Evolutionary conservation across 176 grass and related monocot genomes (phyloP), one percentile per base, ranked within the genome.

Genomic region (Dendrocalamus sinicus): DNA sequence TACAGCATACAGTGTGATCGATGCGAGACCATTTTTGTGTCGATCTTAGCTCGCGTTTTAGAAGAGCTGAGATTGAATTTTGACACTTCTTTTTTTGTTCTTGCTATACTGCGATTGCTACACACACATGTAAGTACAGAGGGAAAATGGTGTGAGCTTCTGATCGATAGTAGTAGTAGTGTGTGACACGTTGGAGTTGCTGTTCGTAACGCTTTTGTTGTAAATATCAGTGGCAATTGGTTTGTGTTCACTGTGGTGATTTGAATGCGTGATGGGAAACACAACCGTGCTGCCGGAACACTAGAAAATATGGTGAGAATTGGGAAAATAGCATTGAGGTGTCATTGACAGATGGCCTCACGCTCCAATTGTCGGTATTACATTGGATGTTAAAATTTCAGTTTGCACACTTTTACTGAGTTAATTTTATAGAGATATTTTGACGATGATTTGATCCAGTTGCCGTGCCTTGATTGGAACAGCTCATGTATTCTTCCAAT

Each of bases 11-110:
- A 19, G 52, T 30, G 35, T 61, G 66, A 59, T 52, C 50, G 32
- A 75, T 43, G 35, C 16, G 41, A 73, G 69, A 57, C 8, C 26
- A 55, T 87, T 67, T 83, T 88, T 70, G 67, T 67, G 47, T 61
- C 23, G 8, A 84, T 87, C 72, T 85, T 64, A 65, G 95, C 95
- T 97, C 89, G 85, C 16, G 52, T 97, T 97, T 97, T 93, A 84
- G 55, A 88, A 95, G 92, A 91, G 81, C 75, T 80, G 45, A 54
- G 91, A 73, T 89, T 76, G 82, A 73, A 12, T 87, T 85, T 87
- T 75, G 70, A 30, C 9, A 12, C 19, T 48, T 48, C 37, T 1
- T 5, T 72, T 23, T 6, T 65, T 50, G 9, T 24, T 37, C 22
- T 39, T 58, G 50, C 43, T 11, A 12, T 41, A 67, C 47, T 3